These are phyloP conservation scores for Candida glaebosa DNA, from an alignment of 805 yeast species.

Conservation along the genomic window DNA sequence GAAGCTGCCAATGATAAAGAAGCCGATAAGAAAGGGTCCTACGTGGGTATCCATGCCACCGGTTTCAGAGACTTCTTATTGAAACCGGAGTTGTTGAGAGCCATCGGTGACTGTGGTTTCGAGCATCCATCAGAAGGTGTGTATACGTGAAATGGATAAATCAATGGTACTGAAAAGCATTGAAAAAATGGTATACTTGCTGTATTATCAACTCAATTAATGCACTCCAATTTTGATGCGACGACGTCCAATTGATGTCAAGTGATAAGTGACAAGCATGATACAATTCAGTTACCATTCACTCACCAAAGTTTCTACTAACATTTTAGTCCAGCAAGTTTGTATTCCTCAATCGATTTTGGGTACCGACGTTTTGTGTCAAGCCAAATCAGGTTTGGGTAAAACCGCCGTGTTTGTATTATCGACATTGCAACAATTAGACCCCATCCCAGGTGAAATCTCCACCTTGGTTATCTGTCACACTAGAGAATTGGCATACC, in stretches of 20 bases:
- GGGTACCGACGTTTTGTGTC: constrained; percentile 97
- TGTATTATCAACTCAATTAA: too few relatives aligned
- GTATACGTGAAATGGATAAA: too few relatives aligned
- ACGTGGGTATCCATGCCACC: constrained; percentile 97
- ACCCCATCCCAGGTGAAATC: constrained; percentile 96
- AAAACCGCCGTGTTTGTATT: constrained; percentile 97
- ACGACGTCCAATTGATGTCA: too few relatives aligned
- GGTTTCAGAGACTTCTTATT: constrained; percentile 96
- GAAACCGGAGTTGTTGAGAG: constrained; percentile 95
- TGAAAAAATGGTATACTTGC: too few relatives aligned
- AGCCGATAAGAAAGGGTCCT: constrained; percentile 90
- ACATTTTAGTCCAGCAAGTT: constrained; percentile 81
- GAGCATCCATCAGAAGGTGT: constrained; percentile 99
- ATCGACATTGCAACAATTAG: constrained; percentile 93
- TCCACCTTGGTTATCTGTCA: constrained; percentile 94
- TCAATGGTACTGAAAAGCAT: not conserved
- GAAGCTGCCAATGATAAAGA: constrained; percentile 52
- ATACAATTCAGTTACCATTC: too few relatives aligned
- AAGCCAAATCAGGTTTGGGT: constrained; percentile 99
- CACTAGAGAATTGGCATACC: constrained; percentile 98
- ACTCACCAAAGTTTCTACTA: constrained; percentile 20
- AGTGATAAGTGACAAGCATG: too few relatives aligned
- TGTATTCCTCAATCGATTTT: constrained; percentile 97
- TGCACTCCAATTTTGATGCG: too few relatives aligned
- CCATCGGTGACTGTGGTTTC: constrained; percentile 98